phyloP scores from a whole-genome alignment of 1,139 yeast genomes.

The Oligophagozyma castellii region DNA sequence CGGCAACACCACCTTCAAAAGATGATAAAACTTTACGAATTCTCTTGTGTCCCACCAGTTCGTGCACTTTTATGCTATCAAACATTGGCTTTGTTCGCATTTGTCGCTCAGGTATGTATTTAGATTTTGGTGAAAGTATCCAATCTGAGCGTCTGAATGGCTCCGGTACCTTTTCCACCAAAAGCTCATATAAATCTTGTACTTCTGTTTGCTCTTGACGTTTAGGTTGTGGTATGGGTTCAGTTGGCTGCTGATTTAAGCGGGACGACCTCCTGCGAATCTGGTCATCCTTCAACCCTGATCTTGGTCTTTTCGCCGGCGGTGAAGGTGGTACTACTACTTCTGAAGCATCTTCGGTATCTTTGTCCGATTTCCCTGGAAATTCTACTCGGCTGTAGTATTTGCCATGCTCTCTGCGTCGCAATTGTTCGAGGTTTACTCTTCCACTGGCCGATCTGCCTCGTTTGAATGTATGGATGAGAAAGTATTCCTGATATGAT shows the following conservation, averaged over 20 bases:
- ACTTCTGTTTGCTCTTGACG: slow-evolving; percentile 9
- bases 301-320: slow-evolving; percentile 1
- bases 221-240: no score
- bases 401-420: slow-evolving; percentile 15
- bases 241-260: not conserved
- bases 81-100: slow-evolving; percentile 20
- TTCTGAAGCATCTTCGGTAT: slow-evolving; percentile 1
- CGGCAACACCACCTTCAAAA: slow-evolving; percentile 25
- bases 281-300: no score
- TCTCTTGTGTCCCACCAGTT: slow-evolving; percentile 15
- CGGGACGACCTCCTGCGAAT: slow-evolving; percentile 2
- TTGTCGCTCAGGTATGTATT: slow-evolving; percentile 23
- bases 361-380: not conserved
- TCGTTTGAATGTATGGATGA: slow-evolving; percentile 17
- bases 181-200: slow-evolving; percentile 17
- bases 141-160: slow-evolving; percentile 25
- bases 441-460: slow-evolving; percentile 24
- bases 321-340: not conserved
- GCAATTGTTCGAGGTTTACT: slow-evolving; percentile 19
- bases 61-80: slow-evolving; percentile 20
- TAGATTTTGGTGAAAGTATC: slow-evolving; percentile 19
- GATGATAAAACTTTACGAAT: slow-evolving; percentile 17
- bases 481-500: slow-evolving; percentile 21
- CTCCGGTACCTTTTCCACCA: slow-evolving; percentile 17
- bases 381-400: slow-evolving; percentile 14